Evolutionary conservation across 768 basidiomycete species (phyloP).

Genomic region (Sarcodon sp.): DNA sequence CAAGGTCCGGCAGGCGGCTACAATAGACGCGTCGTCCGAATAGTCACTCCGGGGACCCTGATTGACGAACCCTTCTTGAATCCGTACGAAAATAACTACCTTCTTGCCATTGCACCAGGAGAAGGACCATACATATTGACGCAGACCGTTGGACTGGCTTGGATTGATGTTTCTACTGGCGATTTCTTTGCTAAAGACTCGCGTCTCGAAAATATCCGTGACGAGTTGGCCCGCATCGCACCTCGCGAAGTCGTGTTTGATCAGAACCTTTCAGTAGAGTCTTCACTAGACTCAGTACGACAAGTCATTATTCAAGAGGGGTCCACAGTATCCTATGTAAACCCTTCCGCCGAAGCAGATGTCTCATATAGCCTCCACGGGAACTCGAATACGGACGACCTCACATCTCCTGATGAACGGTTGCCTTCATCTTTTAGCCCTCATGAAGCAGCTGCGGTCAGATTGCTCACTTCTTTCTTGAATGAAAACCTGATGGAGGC

Average conservation of each 20-base stretch:
- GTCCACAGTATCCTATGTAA: constrained; percentile 38
- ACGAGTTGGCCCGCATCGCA: constrained; percentile 70
- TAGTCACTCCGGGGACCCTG: constrained; percentile 89
- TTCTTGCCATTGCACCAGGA: constrained; percentile 47
- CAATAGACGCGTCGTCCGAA: constrained; percentile 71
- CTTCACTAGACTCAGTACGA: constrained; percentile 31
- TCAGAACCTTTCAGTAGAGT: constrained; percentile 19
- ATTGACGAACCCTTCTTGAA: constrained; percentile 86
- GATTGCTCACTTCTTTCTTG: constrained; percentile 52
- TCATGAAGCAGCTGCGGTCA: constrained; percentile 43
- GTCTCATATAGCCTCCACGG: background rate
- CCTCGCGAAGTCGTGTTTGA: constrained; percentile 78
- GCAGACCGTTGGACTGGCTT: constrained; percentile 56
- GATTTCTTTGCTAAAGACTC: constrained; percentile 76
- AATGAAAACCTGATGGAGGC: constrained; percentile 60
- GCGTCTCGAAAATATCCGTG: constrained; percentile 42
- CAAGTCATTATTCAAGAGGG: constrained; percentile 39
- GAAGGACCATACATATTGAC: background rate
- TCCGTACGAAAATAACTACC: constrained; percentile 80
- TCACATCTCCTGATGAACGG: constrained; percentile 6
- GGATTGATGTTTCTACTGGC: constrained; percentile 92
- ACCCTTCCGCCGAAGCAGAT: constrained; percentile 1
- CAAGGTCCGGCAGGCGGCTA: constrained; percentile 45
- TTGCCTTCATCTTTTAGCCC: constrained; percentile 10
- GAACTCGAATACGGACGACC: constrained; percentile 9